These are phyloP conservation scores for Yamadazyma buinensis DNA, from an alignment of 1,139 yeast species.

Conservation along the genomic window DNA sequence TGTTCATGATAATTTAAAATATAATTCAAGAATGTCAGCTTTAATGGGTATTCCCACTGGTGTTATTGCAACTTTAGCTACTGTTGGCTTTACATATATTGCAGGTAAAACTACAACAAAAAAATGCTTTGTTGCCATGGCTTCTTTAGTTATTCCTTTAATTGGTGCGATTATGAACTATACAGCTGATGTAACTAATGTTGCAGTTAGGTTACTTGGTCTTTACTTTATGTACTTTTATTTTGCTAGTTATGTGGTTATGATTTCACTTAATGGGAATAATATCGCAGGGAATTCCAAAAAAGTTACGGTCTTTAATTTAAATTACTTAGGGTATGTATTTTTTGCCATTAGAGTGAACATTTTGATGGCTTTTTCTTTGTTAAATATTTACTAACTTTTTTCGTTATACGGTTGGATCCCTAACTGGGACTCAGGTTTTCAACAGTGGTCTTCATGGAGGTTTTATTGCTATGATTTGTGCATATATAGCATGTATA, in stretches of 20 bases:
- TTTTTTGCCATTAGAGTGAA: too few species aligned
- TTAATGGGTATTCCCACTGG: conserved; percentile 24
- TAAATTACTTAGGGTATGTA: too few species aligned
- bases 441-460: conserved; percentile 21
- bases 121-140: conserved; percentile 15
- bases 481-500: conserved; percentile 23
- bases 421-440: conserved; percentile 30
- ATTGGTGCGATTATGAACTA: conserved; percentile 18
- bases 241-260: conserved; percentile 22
- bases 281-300: conserved; percentile 26
- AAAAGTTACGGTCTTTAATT: too few species aligned
- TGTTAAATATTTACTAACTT: too few species aligned
- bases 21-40: conserved; percentile 18
- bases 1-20: conserved; percentile 16
- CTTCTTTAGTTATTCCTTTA: conserved; percentile 17
- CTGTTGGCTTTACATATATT: conserved; percentile 16
- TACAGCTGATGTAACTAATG: conserved; percentile 12
- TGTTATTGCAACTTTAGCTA: conserved; percentile 19
- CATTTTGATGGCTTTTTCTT: too few species aligned
- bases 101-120: conserved; percentile 15
- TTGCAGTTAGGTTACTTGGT: conserved; percentile 20
- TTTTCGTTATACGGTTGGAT: too few species aligned
- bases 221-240: conserved; percentile 22
- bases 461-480: conserved; percentile 21
- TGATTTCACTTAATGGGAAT: conserved; percentile 24